Evolutionary conservation across 371 early-diverging fungal genomes (phyloP), one percentile per base, ranked within the genome.

Genomic region (Lichtheimia corymbifera): DNA sequence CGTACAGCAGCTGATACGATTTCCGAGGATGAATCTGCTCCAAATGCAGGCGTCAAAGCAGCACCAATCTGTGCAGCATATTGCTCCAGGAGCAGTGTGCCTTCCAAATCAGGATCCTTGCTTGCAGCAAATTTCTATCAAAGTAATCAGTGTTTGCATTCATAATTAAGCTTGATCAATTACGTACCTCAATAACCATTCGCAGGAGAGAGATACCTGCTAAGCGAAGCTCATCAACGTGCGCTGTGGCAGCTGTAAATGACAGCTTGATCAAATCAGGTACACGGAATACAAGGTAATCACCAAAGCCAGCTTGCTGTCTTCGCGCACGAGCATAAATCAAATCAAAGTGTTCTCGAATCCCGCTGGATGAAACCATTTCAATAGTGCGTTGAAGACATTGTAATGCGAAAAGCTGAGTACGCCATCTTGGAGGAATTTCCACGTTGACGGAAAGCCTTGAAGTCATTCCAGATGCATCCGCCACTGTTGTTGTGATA

Each of bases 51-150:
- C 0, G 93, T 92, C 40, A 95, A 73, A 0, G 96, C 93, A 2
- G 94, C 91, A 27, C 90, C 88, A 51, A 95, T 93, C 69, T 95
- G 95, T 0, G 95, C 93, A 65, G 93, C 93, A 66, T 93, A 95
- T 63, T 94, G 94, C 68, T 93, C 96, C 50, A 95, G 69, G 0
- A 95, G 72, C 0, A 88, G 73, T 60, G 89, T 89, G 53, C 83
- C 94, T 24, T 90, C 91, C 51, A 90, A 81, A 62, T 95, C 94
- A 11, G 94, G 93, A 76, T 93, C 95, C 6, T 72, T 66, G 0
- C 89, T 85, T 6, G 68, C 62, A 4, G 86, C 75, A 67, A 88
- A 95, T 63, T 77, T 80, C 77, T 82, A 71, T 50, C 30, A 17
- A 22, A 47, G 47, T 17, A 18, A n/a, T 47, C 5, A 22, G 47